Evolutionary conservation across 306 rosid species (phyloP).

Genomic region (Trichosanthes truncata): DNA sequence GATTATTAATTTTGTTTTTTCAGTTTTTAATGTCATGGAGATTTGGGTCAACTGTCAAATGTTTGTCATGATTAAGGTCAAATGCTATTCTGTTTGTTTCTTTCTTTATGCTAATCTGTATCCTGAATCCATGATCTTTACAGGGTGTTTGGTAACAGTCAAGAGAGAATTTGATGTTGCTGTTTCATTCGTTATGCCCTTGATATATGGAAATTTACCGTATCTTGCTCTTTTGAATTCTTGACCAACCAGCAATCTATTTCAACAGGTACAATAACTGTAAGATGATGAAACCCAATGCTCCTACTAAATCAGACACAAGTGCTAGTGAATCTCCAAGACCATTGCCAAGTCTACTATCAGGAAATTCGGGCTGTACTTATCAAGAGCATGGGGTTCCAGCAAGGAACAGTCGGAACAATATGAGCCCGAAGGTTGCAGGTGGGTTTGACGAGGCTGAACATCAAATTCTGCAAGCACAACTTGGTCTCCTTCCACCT

Average conservation of each 20-base stretch:
- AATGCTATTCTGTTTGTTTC: no score
- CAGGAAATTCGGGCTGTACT: conserved; percentile 15
- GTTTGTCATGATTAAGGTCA: no score
- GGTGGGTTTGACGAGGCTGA: conserved; percentile 27
- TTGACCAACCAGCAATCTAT: neutral
- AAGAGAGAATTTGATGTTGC: neutral
- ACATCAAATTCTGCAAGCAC: conserved; percentile 18
- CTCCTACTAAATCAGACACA: conserved; percentile 15
- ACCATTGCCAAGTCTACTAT: conserved; percentile 13
- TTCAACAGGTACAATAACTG: conserved; percentile 44
- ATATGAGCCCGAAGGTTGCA: conserved; percentile 4
- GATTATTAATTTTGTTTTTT: neutral
- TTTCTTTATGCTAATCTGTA: no score
- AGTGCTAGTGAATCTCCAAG: conserved; percentile 17
- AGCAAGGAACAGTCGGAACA: neutral
- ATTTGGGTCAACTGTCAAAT: neutral
- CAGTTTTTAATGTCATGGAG: neutral
- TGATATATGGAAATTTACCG: neutral
- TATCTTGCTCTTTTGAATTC: neutral
- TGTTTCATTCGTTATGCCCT: neutral
- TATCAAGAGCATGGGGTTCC: conserved; percentile 16
- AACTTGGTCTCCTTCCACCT: conserved; percentile 23
- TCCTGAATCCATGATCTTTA: no score
- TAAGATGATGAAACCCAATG: conserved; percentile 21
- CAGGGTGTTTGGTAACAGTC: neutral